phyloP scores from a whole-genome alignment of 768 basidiomycete species.

The Mycena kentingensis region DNA sequence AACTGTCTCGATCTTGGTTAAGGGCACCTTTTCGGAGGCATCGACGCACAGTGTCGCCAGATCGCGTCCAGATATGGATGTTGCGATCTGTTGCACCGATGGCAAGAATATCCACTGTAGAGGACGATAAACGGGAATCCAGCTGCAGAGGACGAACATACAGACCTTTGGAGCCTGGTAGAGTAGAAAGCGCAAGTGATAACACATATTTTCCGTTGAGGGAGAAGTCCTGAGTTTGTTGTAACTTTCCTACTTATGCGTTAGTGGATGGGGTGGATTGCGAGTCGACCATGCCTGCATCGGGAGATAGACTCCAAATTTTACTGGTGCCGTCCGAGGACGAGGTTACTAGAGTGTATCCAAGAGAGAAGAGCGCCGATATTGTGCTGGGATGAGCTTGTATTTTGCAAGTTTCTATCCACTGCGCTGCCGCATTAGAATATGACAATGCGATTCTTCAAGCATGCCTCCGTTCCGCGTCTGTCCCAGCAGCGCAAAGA shows the following conservation, averaged over 20 bases:
- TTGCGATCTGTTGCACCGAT: constrained; percentile 79
- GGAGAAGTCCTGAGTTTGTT: constrained; percentile 58
- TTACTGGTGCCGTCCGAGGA: constrained; percentile 82
- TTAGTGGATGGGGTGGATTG: constrained; percentile 5
- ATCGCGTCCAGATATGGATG: constrained; percentile 76
- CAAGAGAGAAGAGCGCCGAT: constrained; percentile 60
- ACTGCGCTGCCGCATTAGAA: constrained; percentile 44
- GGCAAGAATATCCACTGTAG: constrained; percentile 67
- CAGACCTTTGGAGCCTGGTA: constrained; percentile 73
- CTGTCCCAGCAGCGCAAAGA: constrained; percentile 62
- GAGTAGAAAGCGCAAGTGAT: constrained; percentile 57
- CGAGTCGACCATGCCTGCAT: constrained; percentile 33
- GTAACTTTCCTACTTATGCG: constrained; percentile 24
- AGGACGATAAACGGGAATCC: constrained; percentile 3
- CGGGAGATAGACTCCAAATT: constrained; percentile 58
- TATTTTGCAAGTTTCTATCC: constrained; percentile 45
- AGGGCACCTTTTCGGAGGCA: constrained; percentile 11
- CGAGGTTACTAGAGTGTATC: constrained; percentile 64
- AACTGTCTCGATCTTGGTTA: constrained; percentile 44
- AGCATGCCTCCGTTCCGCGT: constrained; percentile 42
- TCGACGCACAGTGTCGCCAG: constrained; percentile 52
- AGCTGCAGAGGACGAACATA: constrained; percentile 1
- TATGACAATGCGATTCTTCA: constrained; percentile 31
- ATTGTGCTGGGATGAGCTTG: constrained; percentile 72
- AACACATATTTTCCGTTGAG: constrained; percentile 76